Conservation (phyloP, 441 rosid species). For the Raphanus hybrid region DNA sequence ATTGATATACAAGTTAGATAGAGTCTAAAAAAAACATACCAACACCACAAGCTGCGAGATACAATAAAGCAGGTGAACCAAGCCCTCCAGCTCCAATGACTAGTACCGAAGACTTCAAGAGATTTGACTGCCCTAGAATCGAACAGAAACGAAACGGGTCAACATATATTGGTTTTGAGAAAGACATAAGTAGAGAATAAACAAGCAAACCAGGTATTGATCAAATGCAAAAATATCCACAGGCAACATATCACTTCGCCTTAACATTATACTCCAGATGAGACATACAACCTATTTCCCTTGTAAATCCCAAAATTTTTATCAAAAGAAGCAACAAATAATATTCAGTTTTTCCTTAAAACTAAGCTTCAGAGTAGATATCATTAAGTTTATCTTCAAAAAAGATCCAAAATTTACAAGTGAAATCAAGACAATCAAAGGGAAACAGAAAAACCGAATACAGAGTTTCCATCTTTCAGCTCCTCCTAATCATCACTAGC, state of each 20-base stretch:
- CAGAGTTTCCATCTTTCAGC: no score
- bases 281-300: neutral
- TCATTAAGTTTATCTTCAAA: neutral
- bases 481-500: no score
- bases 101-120: slow-evolving; percentile 79
- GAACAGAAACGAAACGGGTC: neutral
- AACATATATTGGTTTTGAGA: neutral
- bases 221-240: neutral
- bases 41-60: slow-evolving; percentile 94
- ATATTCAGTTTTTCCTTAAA: neutral
- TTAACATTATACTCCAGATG: neutral
- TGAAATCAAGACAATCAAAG: no score
- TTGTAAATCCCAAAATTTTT: neutral
- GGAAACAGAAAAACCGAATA: no score
- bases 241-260: neutral
- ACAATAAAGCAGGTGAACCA: slow-evolving; percentile 89
- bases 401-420: neutral
- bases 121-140: slow-evolving; percentile 73
- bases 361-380: neutral
- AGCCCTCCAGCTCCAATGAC: slow-evolving; percentile 98
- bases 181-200: neutral
- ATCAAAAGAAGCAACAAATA: slow-evolving; percentile 3
- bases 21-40: slow-evolving; percentile 50
- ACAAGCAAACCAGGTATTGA: neutral
- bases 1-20: neutral